Conservation (phyloP, 2,329 filamentous ascomycete genomes). For the Phaeosphaeriaceae sp. region DNA sequence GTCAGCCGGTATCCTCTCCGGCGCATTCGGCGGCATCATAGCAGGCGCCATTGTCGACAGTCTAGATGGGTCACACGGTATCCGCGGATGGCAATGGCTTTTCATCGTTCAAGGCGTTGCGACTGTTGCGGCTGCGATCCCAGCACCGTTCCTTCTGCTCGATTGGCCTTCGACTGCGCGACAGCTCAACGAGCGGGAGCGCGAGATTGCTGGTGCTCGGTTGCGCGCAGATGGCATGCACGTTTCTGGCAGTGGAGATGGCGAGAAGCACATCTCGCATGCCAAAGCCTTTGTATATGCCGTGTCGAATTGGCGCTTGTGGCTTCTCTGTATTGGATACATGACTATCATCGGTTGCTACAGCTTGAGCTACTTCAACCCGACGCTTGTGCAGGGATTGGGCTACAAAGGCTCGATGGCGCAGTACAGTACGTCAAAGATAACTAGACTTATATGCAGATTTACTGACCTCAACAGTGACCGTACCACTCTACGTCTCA, state of each 20-base stretch:
- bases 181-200: conserved; percentile 54
- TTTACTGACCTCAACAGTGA: conserved; percentile 8
- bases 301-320: conserved; percentile 30
- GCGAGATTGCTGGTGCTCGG: conserved; percentile 41
- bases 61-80: conserved; percentile 25
- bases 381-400: conserved; percentile 25
- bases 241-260: conserved; percentile 23
- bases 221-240: conserved; percentile 34
- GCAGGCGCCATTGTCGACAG: conserved; percentile 26
- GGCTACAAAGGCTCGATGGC: conserved; percentile 28
- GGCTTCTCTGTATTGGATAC: conserved; percentile 30
- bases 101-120: conserved; percentile 35
- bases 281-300: conserved; percentile 26
- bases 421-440: conserved; percentile 14
- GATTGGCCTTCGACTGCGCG: conserved; percentile 45
- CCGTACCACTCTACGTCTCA: conserved; percentile 29
- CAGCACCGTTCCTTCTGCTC: conserved; percentile 32
- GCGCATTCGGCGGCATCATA: conserved; percentile 31
- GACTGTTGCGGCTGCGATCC: conserved; percentile 25
- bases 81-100: conserved; percentile 32
- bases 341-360: conserved; percentile 39
- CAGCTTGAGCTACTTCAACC: conserved; percentile 32
- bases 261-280: conserved; percentile 22
- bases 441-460: not conserved
- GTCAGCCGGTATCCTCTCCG: conserved; percentile 27